Evolutionary conservation across 164 flowering plant species (phyloP).

Genomic region (Buxus sempervirens): DNA sequence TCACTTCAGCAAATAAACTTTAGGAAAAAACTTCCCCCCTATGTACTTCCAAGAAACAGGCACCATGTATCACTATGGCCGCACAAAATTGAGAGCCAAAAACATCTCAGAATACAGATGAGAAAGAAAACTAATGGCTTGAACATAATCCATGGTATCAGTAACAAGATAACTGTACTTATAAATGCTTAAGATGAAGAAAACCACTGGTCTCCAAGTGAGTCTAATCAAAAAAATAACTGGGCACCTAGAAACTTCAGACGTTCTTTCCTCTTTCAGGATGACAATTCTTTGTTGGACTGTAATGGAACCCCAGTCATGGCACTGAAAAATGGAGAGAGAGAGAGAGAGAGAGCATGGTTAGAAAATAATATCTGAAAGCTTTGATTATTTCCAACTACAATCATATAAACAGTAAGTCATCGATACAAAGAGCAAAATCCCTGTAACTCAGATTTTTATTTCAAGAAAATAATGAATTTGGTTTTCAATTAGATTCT

Average conservation of each 20-base stretch:
- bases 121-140: constrained; percentile 2
- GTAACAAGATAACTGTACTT: neutral
- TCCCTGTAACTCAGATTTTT: neutral
- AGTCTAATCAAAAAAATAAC: neutral
- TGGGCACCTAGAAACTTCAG: neutral
- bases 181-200: neutral
- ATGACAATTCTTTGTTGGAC: neutral
- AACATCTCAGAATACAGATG: neutral
- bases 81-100: neutral
- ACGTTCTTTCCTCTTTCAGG: neutral
- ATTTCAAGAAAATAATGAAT: neutral
- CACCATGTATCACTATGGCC: neutral
- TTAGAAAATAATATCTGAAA: neutral
- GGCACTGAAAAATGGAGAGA: neutral
- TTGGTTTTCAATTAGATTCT: neutral
- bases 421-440: neutral
- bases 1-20: neutral
- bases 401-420: neutral
- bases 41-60: constrained; percentile 6
- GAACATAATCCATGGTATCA: neutral
- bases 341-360: neutral
- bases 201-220: neutral
- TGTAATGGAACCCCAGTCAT: neutral
- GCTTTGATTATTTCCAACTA: neutral
- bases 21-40: neutral